Conservation (phyloP, 1,139 yeast species). For the Yamadazyma blattariae region DNA sequence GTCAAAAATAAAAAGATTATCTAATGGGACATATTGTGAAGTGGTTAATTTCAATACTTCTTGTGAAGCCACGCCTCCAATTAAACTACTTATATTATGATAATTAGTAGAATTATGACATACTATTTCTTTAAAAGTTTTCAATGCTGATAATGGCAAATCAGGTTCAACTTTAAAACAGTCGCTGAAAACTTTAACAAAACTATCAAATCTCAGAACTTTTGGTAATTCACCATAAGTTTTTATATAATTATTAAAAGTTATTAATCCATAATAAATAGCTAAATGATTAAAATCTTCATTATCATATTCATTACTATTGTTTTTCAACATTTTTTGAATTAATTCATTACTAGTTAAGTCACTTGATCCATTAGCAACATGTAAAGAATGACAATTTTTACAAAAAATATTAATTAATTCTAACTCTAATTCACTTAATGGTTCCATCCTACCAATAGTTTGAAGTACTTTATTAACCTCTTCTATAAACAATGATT, state of each 20-base stretch:
- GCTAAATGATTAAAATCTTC: conserved; percentile 22
- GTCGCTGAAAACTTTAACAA: conserved; percentile 17
- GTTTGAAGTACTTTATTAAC: conserved; percentile 24
- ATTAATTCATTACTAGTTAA: conserved; percentile 16
- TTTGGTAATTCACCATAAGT: conserved; percentile 17
- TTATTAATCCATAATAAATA: conserved; percentile 36
- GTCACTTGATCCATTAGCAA: conserved; percentile 32
- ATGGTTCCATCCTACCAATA: conserved; percentile 17
- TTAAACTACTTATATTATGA: conserved; percentile 38
- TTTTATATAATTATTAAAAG: conserved; percentile 24
- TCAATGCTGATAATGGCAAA: conserved; percentile 14
- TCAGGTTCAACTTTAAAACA: conserved; percentile 10
- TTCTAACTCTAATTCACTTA: conserved; percentile 29
- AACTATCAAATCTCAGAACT: conserved; percentile 19
- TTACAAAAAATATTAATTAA: conserved; percentile 56
- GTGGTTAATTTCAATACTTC: conserved; percentile 67
- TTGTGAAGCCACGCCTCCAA: conserved; percentile 81
- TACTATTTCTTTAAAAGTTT: conserved; percentile 27
- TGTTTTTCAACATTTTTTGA: conserved; percentile 15
- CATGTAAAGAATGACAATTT: conserved; percentile 43
- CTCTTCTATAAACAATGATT: conserved; percentile 30
- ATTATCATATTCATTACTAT: conserved; percentile 17
- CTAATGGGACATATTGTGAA: conserved; percentile 70
- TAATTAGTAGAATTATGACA: conserved; percentile 29
- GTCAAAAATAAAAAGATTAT: conserved; percentile 65